Evolutionary conservation across 1,139 yeast species (phyloP).

Genomic region (Wickerhamiella pararugosa): DNA sequence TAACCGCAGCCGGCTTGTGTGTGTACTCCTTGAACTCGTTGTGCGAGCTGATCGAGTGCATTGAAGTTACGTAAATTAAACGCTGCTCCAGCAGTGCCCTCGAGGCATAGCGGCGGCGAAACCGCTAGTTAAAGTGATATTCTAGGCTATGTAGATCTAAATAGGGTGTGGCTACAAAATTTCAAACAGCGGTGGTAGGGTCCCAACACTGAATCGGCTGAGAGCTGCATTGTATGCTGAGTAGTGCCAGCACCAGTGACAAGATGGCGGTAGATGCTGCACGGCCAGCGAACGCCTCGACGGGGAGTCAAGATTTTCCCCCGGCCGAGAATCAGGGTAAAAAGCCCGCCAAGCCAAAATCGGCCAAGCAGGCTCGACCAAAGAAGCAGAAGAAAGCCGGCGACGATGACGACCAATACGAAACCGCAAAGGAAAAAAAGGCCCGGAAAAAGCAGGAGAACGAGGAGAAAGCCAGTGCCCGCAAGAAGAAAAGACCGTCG

Average conservation of each 20-base stretch:
- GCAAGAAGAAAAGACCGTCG: slow-evolving; percentile 7
- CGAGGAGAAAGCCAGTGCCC: not conserved
- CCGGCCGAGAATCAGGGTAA: not conserved
- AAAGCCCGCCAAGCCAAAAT: not conserved
- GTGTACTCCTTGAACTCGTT: not conserved
- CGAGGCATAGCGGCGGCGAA: too few species aligned
- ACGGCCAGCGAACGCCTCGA: not conserved
- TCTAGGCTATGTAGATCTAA: too few species aligned
- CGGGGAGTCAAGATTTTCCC: not conserved
- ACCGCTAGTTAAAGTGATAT: too few species aligned
- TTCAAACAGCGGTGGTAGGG: too few species aligned
- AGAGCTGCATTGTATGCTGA: too few species aligned
- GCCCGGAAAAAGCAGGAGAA: not conserved
- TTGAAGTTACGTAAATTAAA: not conserved
- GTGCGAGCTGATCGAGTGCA: not conserved
- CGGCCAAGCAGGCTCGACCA: slow-evolving; percentile 5
- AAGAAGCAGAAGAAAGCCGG: slow-evolving; percentile 9
- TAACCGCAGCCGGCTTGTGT: slow-evolving; percentile 10
- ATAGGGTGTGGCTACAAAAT: too few species aligned
- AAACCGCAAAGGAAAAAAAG: not conserved
- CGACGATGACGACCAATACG: slow-evolving; percentile 7
- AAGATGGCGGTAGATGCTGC: not conserved
- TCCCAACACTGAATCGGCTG: too few species aligned
- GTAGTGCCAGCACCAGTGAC: too few species aligned
- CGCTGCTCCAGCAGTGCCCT: too few species aligned